Evolutionary conservation across 2,329 filamentous ascomycete genomes (phyloP).

Genomic region (Arthrobotrys sinensis): DNA sequence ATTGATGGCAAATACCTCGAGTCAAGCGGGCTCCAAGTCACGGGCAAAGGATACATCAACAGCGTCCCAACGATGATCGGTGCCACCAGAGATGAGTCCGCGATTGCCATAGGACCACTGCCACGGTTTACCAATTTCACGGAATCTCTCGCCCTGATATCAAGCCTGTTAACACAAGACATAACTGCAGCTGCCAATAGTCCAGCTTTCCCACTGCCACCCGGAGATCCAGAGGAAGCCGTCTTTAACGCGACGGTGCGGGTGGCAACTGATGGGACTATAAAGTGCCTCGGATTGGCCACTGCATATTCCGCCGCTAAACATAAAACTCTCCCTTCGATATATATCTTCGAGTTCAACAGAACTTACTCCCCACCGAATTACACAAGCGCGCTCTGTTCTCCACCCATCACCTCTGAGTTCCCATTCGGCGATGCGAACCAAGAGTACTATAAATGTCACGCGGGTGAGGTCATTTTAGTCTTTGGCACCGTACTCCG

Average conservation of each 20-base stretch:
- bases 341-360: conserved; percentile 68
- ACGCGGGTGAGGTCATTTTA: conserved; percentile 68
- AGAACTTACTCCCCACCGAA: conserved; percentile 67
- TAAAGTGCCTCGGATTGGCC: conserved; percentile 67
- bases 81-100: conserved; percentile 67
- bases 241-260: conserved; percentile 67
- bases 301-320: conserved; percentile 66
- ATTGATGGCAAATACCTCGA: conserved; percentile 66
- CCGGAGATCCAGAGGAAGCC: conserved; percentile 49
- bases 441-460: conserved; percentile 68
- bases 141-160: conserved; percentile 18
- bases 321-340: conserved; percentile 65
- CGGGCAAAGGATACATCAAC: conserved; percentile 62
- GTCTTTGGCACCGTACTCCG: conserved; percentile 67
- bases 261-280: conserved; percentile 66
- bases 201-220: conserved; percentile 51
- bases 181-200: conserved; percentile 57
- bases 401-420: conserved; percentile 63
- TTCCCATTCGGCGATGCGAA: conserved; percentile 66
- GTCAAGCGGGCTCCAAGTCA: conserved; percentile 64
- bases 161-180: not conserved
- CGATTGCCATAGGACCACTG: conserved; percentile 61
- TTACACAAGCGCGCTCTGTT: conserved; percentile 63
- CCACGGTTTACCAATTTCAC: conserved; percentile 35
- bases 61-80: conserved; percentile 67